These are phyloP conservation scores for Neodidymelliopsis sp. DNA, from an alignment of 2,329 filamentous ascomycete genomes.

Conservation along the genomic window DNA sequence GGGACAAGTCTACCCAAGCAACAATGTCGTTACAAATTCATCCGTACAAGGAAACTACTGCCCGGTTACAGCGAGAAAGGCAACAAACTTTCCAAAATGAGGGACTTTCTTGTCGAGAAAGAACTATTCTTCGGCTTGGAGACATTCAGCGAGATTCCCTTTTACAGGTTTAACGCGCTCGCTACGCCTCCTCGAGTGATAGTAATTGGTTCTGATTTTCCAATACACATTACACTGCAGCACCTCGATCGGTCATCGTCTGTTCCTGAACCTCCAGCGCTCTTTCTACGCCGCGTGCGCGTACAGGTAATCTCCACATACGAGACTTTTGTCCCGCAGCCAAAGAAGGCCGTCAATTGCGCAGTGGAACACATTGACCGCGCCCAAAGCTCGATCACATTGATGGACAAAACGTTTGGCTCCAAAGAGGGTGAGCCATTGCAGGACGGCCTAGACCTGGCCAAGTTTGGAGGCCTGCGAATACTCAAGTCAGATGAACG, in stretches of 20 bases:
- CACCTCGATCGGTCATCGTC: slow-evolving; percentile 39
- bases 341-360: slow-evolving; percentile 7
- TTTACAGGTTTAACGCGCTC: slow-evolving; percentile 32
- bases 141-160: slow-evolving; percentile 30
- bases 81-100: slow-evolving; percentile 30
- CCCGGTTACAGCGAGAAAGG: slow-evolving; percentile 27
- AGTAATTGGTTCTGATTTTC: slow-evolving; percentile 24
- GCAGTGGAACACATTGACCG: slow-evolving; percentile 12
- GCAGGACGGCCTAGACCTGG: slow-evolving; percentile 24
- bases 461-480: slow-evolving; percentile 15
- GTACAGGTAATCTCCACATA: slow-evolving; percentile 27
- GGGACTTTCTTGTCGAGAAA: slow-evolving; percentile 30
- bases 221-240: slow-evolving; percentile 27
- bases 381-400: slow-evolving; percentile 14
- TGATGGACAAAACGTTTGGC: slow-evolving; percentile 30
- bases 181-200: slow-evolving; percentile 32
- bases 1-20: slow-evolving; percentile 25
- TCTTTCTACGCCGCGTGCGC: slow-evolving; percentile 34
- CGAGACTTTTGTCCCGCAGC: slow-evolving; percentile 25
- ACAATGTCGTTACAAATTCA: slow-evolving; percentile 28
- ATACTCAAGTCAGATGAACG: slow-evolving; percentile 12
- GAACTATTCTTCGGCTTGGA: slow-evolving; percentile 32
- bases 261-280: slow-evolving; percentile 27
- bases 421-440: slow-evolving; percentile 23
- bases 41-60: slow-evolving; percentile 32